Base-by-base conservation (phyloP, 2,329 filamentous ascomycete genomes). In the Aschersonia sp. region DNA sequence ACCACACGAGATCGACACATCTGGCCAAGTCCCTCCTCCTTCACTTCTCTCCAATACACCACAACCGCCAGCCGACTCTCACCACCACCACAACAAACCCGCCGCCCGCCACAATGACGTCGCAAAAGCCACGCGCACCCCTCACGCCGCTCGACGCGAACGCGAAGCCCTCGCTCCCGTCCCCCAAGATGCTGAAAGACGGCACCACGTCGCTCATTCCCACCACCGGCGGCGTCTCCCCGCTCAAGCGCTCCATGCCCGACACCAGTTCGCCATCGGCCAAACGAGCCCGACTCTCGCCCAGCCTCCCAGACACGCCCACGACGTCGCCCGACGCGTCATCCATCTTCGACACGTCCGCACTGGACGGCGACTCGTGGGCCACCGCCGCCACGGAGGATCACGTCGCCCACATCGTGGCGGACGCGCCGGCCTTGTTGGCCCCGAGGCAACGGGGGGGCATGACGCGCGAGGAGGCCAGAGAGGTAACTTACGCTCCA, bases 381-480 rank as follows among this genome's bases (percentile, higher is more conserved):
- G 64, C 64, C 29, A 77, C 73, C 0, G 59, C 64, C 30, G 56
- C 74, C 12, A 75, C 72, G n/a, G 73, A 75, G 51, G 70, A 70
- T 3, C 71, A 77, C 42, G 42, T 51, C 29, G 46, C 40, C 9
- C 48, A 49, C 3, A 41, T 49, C 3, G 38, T 46, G 10, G 20
- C 50, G 9, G 31, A 45, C 12, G 45, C 50, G n/a, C 42, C 51
- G 3, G 45, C 45, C 43, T 12, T 46, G 30, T 5, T 46, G 43
- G 50, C 43, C 1, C 47, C 50, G n/a, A 45, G 47, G 7, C 47
- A 32, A 31, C 47, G 50, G 41, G 47, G 45, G 9, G 44, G n/a
- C 45, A 47, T 75, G 58, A 75, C 72, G 50, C 69, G 73, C 45
- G 73, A 77, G 54, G 69, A 77, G 55, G 68, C 73, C 43, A 66